Evolutionary conservation across 257 asterid genomes (phyloP), one percentile per base, ranked within the genome.

Genomic region (Petunia axillaris): DNA sequence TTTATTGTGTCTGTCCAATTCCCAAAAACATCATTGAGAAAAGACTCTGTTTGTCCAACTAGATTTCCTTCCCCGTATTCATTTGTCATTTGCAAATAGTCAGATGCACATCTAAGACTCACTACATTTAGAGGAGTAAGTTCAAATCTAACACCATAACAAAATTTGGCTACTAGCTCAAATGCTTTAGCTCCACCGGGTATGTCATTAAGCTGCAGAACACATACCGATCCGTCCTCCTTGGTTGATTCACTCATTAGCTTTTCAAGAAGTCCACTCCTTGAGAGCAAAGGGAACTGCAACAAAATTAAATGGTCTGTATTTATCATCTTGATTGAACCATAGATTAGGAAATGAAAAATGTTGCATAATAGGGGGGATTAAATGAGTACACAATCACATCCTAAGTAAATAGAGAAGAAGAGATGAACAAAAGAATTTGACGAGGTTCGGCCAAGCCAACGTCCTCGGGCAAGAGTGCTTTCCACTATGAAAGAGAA

Each of bases 181-280:
- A 95, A 95, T 1, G 97, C 73, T 68, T 89, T 93, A 2, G 97
- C 93, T n/a, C 98, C 98, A 4, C 99, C 98, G 0, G 97, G 99
- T 25, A 93, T 63, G 53, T 92, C 90, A 68, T 64, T 82, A 25
- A 93, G 96, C 10, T 88, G 94, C 7, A 95, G 6, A 44, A 83
- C 40, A 38, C 89, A 80, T 10, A 73, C 53, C 5, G 93, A 85
- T 65, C 81, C 90, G 66, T 85, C 88, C 1, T 82, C 76, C n/a
- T 41, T 55, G 4, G 64, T 64, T 13, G 68, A 11, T 41, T 90
- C 97, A 16, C 86, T 92, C n/a, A 93, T 92, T 4, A 91, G 91
- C 85, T 89, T 90, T 82, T 95, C 99, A 6, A 92, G 83, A 2
- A 86, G 82, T 37, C 93, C 96, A 73, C 98, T 93, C 64, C 96